Evolutionary conservation across 176 grass and related monocot species (phyloP).

Genomic region (Carex littledalei): DNA sequence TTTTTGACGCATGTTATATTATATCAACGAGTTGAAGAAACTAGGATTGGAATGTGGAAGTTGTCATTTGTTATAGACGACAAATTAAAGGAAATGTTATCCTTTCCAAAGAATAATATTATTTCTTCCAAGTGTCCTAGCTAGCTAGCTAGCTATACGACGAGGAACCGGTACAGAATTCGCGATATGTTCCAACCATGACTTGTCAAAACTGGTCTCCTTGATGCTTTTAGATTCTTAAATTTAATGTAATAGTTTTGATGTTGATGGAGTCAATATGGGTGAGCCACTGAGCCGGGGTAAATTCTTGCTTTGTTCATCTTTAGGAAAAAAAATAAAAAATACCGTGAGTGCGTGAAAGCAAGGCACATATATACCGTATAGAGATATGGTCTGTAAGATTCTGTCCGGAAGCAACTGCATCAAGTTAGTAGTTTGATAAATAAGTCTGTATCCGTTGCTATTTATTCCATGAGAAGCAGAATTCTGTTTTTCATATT

Average conservation of each 20-base stretch:
- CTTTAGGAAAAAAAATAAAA: background rate
- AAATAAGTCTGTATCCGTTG: too few species aligned
- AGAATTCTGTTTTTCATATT: too few species aligned
- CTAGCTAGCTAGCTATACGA: background rate
- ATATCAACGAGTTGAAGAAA: background rate
- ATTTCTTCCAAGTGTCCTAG: background rate
- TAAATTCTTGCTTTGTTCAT: background rate
- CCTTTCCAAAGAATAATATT: background rate
- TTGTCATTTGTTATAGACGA: background rate
- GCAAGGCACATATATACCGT: too few species aligned
- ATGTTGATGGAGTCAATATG: conserved; percentile 3
- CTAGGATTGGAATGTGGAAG: background rate
- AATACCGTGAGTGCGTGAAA: too few species aligned
- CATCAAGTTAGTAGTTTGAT: too few species aligned
- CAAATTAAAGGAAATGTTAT: background rate
- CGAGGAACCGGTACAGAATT: background rate
- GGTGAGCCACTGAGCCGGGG: background rate
- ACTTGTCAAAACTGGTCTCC: conserved; percentile 9
- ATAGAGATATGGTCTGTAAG: too few species aligned
- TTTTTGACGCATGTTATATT: background rate
- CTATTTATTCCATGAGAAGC: too few species aligned
- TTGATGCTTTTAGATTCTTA: background rate
- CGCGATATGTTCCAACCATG: background rate
- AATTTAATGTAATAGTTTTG: background rate
- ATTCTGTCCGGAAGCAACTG: too few species aligned